A percentile compares a stretch with the other conserved stretches of the same genome.
Evolutionary conservation across 306 rosid species (phyloP).

Genomic region (Pyrus communis): DNA sequence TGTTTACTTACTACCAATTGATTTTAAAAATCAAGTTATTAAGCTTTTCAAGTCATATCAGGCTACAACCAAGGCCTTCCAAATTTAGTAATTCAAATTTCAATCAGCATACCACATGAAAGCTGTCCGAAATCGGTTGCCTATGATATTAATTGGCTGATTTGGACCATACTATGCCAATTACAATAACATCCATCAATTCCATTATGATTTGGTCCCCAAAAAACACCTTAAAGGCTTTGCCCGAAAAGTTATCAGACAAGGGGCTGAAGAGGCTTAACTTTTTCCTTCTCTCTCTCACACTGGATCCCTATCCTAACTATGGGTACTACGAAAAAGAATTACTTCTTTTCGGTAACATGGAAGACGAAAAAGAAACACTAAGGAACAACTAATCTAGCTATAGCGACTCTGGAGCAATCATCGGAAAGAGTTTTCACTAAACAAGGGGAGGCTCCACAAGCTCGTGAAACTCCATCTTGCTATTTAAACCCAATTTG

Average conservation of each 20-base stretch:
- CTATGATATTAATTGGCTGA: background rate
- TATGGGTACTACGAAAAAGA: background rate
- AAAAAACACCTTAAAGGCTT: background rate
- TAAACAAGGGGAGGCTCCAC: no score
- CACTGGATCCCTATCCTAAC: background rate
- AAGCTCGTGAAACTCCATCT: no score
- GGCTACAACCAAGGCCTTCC: background rate
- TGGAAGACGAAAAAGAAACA: no score
- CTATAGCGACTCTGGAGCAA: no score
- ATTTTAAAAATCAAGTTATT: background rate
- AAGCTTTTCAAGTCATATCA: background rate
- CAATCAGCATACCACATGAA: background rate
- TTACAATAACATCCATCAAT: background rate
- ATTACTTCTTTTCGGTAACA: background rate
- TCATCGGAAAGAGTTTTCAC: no score
- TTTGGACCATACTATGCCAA: background rate
- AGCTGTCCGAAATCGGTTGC: background rate
- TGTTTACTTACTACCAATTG: background rate
- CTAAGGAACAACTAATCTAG: no score
- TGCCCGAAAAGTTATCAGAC: background rate
- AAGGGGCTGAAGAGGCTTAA: background rate
- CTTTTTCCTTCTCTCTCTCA: background rate
- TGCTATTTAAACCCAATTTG: no score
- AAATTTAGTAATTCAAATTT: background rate
- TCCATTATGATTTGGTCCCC: background rate